Conservation (phyloP, 2,329 filamentous ascomycete species). For the Aquanectria penicillioides region DNA sequence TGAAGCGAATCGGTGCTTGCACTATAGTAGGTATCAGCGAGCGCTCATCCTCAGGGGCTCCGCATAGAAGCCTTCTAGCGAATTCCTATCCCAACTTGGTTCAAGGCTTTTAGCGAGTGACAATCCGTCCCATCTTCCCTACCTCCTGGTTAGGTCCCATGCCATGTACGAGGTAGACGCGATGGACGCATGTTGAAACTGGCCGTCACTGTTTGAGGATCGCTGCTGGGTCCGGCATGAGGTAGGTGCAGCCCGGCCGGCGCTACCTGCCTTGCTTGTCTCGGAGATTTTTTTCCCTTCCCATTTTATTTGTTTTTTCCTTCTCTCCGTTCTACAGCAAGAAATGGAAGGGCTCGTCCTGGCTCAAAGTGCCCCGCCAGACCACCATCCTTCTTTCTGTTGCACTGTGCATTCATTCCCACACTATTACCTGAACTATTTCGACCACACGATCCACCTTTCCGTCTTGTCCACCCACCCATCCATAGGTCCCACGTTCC, state of each 20-base stretch:
- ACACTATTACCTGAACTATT: constrained; percentile 14
- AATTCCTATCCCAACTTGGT: no score
- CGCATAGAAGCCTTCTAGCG: no score
- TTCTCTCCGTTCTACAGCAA: not conserved
- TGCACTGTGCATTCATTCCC: constrained; percentile 5
- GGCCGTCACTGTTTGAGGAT: constrained; percentile 2
- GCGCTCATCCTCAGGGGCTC: constrained; percentile 1
- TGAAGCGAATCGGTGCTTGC: constrained; percentile 39
- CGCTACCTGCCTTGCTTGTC: constrained; percentile 9
- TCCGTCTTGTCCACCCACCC: not conserved
- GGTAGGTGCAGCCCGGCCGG: constrained; percentile 1
- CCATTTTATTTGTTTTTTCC: constrained; percentile 6
- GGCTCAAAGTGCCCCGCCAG: constrained; percentile 11
- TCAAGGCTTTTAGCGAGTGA: not conserved
- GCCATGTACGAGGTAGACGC: no score
- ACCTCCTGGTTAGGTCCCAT: no score
- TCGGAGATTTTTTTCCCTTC: constrained; percentile 23
- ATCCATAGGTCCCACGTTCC: no score
- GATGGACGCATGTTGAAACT: constrained; percentile 4
- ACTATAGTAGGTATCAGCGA: constrained; percentile 15
- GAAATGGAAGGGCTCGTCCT: constrained; percentile 7
- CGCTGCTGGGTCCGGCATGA: no score
- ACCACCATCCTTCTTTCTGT: not conserved
- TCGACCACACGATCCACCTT: not conserved
- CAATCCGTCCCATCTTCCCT: constrained; percentile 18